Evolutionary conservation across 2,329 filamentous ascomycete genomes (phyloP), one percentile per base, ranked within the genome.

Genomic region (Capronia coronata): DNA sequence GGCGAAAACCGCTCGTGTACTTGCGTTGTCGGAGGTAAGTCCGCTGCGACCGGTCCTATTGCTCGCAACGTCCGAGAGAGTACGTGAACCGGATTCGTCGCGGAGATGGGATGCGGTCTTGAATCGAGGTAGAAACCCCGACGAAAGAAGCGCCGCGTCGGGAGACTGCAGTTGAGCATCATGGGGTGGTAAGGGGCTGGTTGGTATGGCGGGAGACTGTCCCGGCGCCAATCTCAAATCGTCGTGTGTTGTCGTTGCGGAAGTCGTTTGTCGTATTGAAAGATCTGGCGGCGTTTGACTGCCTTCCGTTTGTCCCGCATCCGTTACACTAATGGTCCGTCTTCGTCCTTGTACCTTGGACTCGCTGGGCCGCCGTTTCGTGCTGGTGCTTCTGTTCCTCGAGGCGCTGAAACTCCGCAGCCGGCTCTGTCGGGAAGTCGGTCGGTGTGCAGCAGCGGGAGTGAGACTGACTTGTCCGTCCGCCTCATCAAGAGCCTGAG

Each of bases 1-100:
- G 18, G 49, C 55, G 25, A 60, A 60, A 2, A 61, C 51, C 1
- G 59, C 58, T 22, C 43, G 43, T 10, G 57, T 59, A 35, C 52
- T 56, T 10, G 57, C 59, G 35, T 60, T 50, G 37, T 59, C 53
- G 4, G 53, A 16, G 16, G 46, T 25, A 1, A 46, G 30, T 8
- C 38, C 46, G 38, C 51, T 59, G 8, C 48, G 44, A 6, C 50
- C 42, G 3, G 55, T 58, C 45, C 51, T 58, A 7, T 38, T 55
- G 39, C 56, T 58, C 3, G 48, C 58, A 3, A 50, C 34, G 34
- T 60, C 58, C 6, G 52, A 54, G 2, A 46, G 23, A 7, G 47
- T 16, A 18, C 16, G 7, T 21, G 40, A 40, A 21, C 44, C 42
- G 6, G 52, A 52, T 18, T 56, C 51, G 19, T 55, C 51, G 2